Evolutionary conservation across 192 early-diverging fungal genomes (phyloP), one percentile per base, ranked within the genome.

Genomic region (Rhizophagus prolifer): DNA sequence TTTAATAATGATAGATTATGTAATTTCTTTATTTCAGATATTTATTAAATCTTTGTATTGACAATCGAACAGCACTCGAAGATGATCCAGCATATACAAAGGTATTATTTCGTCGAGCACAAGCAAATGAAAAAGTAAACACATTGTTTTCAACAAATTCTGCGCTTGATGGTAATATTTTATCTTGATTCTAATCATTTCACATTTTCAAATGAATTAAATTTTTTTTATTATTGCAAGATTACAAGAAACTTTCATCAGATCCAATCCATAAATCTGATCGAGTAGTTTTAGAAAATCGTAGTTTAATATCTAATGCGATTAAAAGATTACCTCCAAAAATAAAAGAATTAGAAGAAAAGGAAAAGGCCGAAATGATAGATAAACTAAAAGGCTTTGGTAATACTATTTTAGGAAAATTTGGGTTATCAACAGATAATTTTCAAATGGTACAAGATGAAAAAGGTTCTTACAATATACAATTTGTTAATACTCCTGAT

Each of bases 311-410:
- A 9, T 50, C 16, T 16, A 25, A 7, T 47, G 64, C 86, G 8
- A 44, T 86, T 9, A 79, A 70, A 46, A 67, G 80, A 26, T 78
- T 93, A 30, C 88, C 88, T 8, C 71, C 79, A 0, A 58, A 76
- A 21, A 85, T 91, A 60, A 85, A 85, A 58, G 71, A 79, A 25
- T 58, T 83, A 58, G 62, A 84, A 60, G 90, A 91, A 74, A 85
- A 87, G 36, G 92, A 93, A 81, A 90, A 88, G 70, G 89, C 81
- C 1, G 90, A 93, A 75, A 89, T 91, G 88, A 78, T 93, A 76
- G 89, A 81, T 36, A 92, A 94, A 76, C 81, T 94, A 13, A 94
- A 94, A 77, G 85, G 89, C 36, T 78, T 94, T 46, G 93, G 93
- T 1, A 92, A 94, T 63, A 84, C 83, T 9, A 67, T 94, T 14